phyloP scores from a whole-genome alignment of 306 rosid genomes.

The Lupinus albus region DNA sequence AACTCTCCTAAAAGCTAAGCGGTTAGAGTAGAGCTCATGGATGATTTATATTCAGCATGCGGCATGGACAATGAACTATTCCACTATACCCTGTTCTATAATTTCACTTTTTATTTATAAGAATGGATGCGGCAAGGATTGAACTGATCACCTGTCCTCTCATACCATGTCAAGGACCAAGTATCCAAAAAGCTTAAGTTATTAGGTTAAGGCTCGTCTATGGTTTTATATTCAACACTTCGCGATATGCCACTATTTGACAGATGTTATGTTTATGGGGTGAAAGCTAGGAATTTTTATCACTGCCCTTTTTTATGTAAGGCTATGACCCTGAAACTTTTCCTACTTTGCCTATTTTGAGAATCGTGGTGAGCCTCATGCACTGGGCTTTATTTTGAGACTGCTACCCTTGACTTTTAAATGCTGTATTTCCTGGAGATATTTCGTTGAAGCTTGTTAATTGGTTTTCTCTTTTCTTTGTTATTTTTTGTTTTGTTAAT shows the following conservation, averaged over 20 bases:
- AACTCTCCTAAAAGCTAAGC: background rate
- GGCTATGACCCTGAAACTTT: conserved; percentile 4
- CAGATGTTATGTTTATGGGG: conserved; percentile 19
- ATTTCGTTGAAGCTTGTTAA: background rate
- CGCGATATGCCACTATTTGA: background rate
- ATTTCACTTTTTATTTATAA: too few relatives aligned
- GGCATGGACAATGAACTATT: too few relatives aligned
- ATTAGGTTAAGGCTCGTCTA: background rate
- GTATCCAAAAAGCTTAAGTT: background rate
- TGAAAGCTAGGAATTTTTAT: conserved; percentile 11
- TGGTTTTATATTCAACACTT: background rate
- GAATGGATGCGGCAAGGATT: too few relatives aligned
- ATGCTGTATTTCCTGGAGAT: conserved; percentile 24
- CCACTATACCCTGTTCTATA: too few relatives aligned
- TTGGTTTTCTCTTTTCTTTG: too few relatives aligned
- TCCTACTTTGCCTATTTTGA: conserved; percentile 4
- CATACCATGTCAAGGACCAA: background rate
- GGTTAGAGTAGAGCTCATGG: background rate
- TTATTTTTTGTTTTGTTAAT: too few relatives aligned
- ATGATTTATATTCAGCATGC: background rate
- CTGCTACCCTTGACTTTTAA: conserved; percentile 15
- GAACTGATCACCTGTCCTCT: background rate
- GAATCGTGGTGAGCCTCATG: background rate
- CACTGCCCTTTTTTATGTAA: conserved; percentile 3
- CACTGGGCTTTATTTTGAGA: too few relatives aligned